A percentile compares a stretch with the other conserved stretches of the same genome.
These are phyloP conservation scores for Populus nigra DNA, from an alignment of 345 rosid species.

Conservation along the genomic window DNA sequence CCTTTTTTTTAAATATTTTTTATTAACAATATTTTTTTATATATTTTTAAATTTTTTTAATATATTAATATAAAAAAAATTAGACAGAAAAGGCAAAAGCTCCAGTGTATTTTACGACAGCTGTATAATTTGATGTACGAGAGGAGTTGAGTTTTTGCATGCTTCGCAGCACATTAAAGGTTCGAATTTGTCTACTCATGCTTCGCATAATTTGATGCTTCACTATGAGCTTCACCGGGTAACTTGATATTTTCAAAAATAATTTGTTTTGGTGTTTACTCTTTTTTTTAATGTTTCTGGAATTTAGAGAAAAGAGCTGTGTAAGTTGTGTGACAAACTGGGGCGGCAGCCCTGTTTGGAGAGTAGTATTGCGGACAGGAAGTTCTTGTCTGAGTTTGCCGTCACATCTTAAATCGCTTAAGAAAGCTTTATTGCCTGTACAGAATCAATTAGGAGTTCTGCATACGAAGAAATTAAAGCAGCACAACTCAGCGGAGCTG, in stretches of 20 bases:
- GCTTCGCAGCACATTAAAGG: conserved; percentile 72
- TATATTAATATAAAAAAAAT: no score
- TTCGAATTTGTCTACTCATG: conserved; percentile 46
- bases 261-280: not conserved
- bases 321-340: conserved; percentile 64
- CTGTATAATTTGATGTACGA: conserved; percentile 89
- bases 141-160: conserved; percentile 71
- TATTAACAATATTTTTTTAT: no score
- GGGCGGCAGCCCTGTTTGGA: conserved; percentile 61
- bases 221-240: conserved; percentile 92
- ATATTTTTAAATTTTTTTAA: no score
- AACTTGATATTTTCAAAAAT: not conserved
- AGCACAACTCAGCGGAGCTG: conserved; percentile 75
- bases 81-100: conserved; percentile 69
- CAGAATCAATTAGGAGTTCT: conserved; percentile 74
- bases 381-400: conserved; percentile 80
- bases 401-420: conserved; percentile 75
- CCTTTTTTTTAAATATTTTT: no score
- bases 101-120: conserved; percentile 74
- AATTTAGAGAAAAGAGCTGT: conserved; percentile 70
- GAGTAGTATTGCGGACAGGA: conserved; percentile 61
- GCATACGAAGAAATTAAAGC: conserved; percentile 75
- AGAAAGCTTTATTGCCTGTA: conserved; percentile 90
- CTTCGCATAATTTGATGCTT: conserved; percentile 77
- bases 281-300: no score